phyloP scores from a whole-genome alignment of 441 rosid genomes.

The Mallotus repandus region DNA sequence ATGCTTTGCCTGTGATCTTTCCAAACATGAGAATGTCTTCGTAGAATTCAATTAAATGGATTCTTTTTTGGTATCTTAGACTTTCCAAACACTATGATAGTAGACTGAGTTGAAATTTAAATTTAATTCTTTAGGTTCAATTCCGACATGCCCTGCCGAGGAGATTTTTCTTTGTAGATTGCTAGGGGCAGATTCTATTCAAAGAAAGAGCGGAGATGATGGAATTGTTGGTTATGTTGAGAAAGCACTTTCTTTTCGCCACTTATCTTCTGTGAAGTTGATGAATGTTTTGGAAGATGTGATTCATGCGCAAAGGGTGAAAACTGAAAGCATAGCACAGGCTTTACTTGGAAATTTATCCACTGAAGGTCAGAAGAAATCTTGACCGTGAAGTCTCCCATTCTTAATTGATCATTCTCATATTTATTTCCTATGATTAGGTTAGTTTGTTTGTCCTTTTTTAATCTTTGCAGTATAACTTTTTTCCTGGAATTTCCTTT shows the following conservation, averaged over 20 bases:
- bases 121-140: constrained; percentile 47
- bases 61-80: too few relatives aligned
- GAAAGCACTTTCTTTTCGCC: constrained; percentile 66
- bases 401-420: background rate
- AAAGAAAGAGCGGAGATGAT: constrained; percentile 35
- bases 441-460: constrained; percentile 16
- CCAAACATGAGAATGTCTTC: too few relatives aligned
- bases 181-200: constrained; percentile 56
- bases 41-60: too few relatives aligned
- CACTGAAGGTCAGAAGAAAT: constrained; percentile 66
- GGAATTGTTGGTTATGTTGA: constrained; percentile 51
- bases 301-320: constrained; percentile 59
- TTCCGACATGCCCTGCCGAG: constrained; percentile 74
- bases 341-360: constrained; percentile 44
- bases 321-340: constrained; percentile 53
- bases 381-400: constrained; percentile 27
- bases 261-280: constrained; percentile 55
- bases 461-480: constrained; percentile 1
- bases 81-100: background rate
- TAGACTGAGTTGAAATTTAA: constrained; percentile 20
- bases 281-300: constrained; percentile 70
- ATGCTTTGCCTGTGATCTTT: too few relatives aligned
- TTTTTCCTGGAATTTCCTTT: constrained; percentile 2
- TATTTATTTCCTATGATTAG: constrained; percentile 24
- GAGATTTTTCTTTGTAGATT: constrained; percentile 88